phyloP scores from a whole-genome alignment of 352 stramenopile species.

The Albugo candida region DNA sequence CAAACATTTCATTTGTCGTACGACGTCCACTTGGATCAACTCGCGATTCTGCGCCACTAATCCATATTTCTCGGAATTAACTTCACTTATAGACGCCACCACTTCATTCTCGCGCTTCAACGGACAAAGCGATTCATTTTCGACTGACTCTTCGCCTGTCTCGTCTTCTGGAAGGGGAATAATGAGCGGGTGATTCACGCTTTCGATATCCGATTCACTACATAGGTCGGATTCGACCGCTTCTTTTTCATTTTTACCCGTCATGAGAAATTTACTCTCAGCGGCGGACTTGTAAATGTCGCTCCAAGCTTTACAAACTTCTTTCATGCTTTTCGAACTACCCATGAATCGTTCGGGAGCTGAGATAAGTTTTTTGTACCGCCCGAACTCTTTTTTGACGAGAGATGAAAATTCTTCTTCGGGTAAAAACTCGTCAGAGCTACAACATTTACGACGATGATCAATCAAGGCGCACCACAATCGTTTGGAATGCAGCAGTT shows the following conservation, averaged over 20 bases:
- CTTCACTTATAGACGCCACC: not conserved
- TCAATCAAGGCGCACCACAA: constrained; percentile 62
- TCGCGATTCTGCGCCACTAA: constrained; percentile 3
- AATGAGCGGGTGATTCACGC: constrained; percentile 2
- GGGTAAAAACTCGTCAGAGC: constrained; percentile 26
- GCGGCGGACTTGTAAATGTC: constrained; percentile 12
- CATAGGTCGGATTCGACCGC: constrained; percentile 36
- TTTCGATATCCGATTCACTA: constrained; percentile 17
- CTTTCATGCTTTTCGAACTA: constrained; percentile 15
- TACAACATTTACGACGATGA: constrained; percentile 19
- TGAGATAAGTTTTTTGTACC: constrained; percentile 59
- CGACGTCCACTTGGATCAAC: constrained; percentile 27
- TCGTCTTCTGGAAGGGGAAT: not conserved
- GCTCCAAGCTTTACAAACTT: constrained; percentile 54
- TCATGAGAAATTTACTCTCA: constrained; percentile 25
- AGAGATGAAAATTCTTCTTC: constrained; percentile 19
- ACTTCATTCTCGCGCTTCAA: not conserved
- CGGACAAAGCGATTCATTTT: constrained; percentile 2
- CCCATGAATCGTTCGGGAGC: constrained; percentile 32
- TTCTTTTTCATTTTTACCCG: constrained; percentile 14
- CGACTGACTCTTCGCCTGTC: constrained; percentile 14
- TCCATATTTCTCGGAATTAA: constrained; percentile 3
- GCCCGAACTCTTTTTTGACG: constrained; percentile 45
- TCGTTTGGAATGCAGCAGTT: constrained; percentile 60
- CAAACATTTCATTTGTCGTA: constrained; percentile 24